Conservation (phyloP, 768 basidiomycete genomes). For the Cyclocybe cylindracea region DNA sequence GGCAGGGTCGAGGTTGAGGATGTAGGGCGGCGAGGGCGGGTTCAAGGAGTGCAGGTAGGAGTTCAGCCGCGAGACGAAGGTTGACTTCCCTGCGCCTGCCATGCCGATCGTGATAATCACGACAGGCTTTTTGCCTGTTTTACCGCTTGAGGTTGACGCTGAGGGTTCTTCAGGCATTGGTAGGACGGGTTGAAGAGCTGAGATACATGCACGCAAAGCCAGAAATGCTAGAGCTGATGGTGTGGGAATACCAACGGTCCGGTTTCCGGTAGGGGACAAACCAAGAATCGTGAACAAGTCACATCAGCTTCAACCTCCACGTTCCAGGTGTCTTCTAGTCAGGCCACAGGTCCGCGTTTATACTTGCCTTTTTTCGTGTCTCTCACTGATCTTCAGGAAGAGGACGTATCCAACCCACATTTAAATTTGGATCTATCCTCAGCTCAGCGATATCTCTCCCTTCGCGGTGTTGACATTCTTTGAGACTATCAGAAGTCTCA, state of each 20-base stretch:
- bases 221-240: not conserved
- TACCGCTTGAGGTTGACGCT: conserved; percentile 1
- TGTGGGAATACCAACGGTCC: not conserved
- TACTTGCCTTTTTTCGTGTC: no score
- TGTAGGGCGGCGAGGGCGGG: conserved; percentile 79
- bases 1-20: conserved; percentile 97
- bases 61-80: conserved; percentile 94
- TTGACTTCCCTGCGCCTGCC: conserved; percentile 98
- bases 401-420: no score
- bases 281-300: not conserved
- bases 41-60: conserved; percentile 79
- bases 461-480: no score
- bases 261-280: not conserved
- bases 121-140: conserved; percentile 59
- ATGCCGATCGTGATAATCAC: conserved; percentile 93
- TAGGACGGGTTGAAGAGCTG: no score
- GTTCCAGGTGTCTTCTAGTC: no score
- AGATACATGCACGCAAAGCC: not conserved
- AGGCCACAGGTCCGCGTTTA: no score
- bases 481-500: no score
- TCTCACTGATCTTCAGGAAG: no score
- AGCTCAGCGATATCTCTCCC: no score
- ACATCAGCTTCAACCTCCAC: not conserved
- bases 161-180: conserved; percentile 5
- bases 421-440: no score